Evolutionary conservation across 768 basidiomycete species (phyloP), one percentile per base, ranked within the genome.

Genomic region (Calocera viscosa): DNA sequence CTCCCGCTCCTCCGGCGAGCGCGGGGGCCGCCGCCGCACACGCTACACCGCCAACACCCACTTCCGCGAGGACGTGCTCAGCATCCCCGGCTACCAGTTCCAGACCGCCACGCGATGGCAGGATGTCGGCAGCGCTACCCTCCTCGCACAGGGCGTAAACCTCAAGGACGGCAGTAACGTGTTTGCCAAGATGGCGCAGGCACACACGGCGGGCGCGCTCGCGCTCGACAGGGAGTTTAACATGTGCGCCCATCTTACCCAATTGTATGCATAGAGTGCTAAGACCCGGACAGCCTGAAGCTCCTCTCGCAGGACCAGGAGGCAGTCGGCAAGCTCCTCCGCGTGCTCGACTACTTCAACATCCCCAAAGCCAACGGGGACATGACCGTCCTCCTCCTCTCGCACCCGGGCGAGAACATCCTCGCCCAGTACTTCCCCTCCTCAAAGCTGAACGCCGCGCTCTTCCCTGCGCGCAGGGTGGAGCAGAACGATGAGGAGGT

Each of bases 171-270:
- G 85, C 35, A 84, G 85, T 2, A 82, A 80, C 68, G 83, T 88
- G 2, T 75, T 89, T 33, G 87, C 87, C 1, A 89, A 89, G 77
- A 86, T 89, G 70, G 86, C 86, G 3, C 82, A 85, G 35, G 84
- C 86, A 8, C 85, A 87, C 69, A 85, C 86, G 10, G 87, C 87
- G 73, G 86, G 83, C 17, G 86, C 87, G 2, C 83, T 88, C 79
- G 85, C 82, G 74, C 76, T 89, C 35, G 86, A 88, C 72, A 79
- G 87, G 66, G 87, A 89, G 75, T 84, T 85, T 2, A 86, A 87
- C 75, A 84, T 88, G 53, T 60, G 53, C 53, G 53, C 22, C 11
- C 53, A 28, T 28, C 30, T 19, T 28, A 28, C 22, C 30, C 26
- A 28, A 5, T 10, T 26, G 30, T 5, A 11, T 60, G 26, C 26